Evolutionary conservation across 225 moss, liverwort and hornwort genomes (phyloP), one percentile per base, ranked within the genome.

Genomic region (Anthoceros angustus): DNA sequence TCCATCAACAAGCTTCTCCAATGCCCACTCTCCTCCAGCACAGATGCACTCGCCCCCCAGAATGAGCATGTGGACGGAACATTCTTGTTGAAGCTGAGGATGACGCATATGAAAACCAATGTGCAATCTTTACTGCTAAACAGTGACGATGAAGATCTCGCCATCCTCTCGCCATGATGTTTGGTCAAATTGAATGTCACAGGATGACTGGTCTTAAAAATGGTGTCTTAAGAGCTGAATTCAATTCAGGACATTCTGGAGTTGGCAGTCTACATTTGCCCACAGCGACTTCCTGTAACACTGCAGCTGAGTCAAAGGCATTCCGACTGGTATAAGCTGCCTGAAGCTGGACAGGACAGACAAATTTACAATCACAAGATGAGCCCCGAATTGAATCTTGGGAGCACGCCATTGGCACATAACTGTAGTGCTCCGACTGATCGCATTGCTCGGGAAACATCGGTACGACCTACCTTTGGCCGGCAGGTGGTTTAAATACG

Each of bases 31-130:
- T 11, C 49, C 49, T 50, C 49, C 14, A 50, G 49, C 49, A 50
- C 49, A 11, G 49, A 50, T 50, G 49, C 49, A 50, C 49, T 50
- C 10, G 49, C 49, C 49, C 49, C 49, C 49, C 49, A 50, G 5
- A 11, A 50, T 50, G 49, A 50, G 49, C 49, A 50, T 5, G 49
- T 50, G 49, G 49, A 50, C 49, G 14, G 49, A 50, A 50, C 49
- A 50, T 50, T 43, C 8, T 43, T 50, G 49, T 50, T 50, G 49
- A 50, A 50, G 10, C 49, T 50, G 49, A 50, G 49, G 49, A 50
- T 50, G 49, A 50, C 49, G 49, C 49, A 50, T 50, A 50, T 11
- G 49, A 50, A 50, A 50, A 50, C 7, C 49, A 50, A 50, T 50
- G 10, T 50, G 49, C 49, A 50, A 16, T 50, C 49, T 50, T 16